These are phyloP conservation scores for Prunus mira DNA, from an alignment of 306 rosid genomes.

Conservation along the genomic window DNA sequence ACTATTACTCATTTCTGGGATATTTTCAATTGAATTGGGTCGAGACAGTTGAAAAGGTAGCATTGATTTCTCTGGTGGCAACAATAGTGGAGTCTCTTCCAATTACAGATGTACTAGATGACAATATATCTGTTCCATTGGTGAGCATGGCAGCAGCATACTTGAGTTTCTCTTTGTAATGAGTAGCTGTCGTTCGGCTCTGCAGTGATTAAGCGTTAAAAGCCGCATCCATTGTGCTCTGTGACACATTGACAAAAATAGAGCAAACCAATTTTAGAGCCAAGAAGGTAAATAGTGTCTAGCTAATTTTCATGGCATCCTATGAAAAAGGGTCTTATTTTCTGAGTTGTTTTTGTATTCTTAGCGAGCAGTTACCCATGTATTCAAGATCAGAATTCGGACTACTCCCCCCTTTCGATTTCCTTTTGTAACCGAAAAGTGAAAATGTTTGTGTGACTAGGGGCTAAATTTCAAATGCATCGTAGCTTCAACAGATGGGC, in stretches of 20 bases:
- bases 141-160: conserved; percentile 60
- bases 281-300: not conserved
- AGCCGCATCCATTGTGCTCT: not conserved
- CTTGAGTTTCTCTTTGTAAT: conserved; percentile 27
- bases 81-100: conserved; percentile 86
- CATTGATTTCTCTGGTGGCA: conserved; percentile 66
- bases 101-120: conserved; percentile 56
- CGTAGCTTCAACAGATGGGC: too few relatives aligned
- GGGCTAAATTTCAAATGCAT: too few relatives aligned
- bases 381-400: too few relatives aligned
- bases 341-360: too few relatives aligned
- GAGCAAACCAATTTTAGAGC: not conserved
- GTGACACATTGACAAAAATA: not conserved
- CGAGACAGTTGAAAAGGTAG: conserved; percentile 50
- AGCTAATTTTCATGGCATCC: not conserved
- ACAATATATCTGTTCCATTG: conserved; percentile 88
- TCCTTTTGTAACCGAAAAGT: too few relatives aligned
- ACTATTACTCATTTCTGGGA: conserved; percentile 67
- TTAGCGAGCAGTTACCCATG: too few relatives aligned
- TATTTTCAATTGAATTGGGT: conserved; percentile 59
- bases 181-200: not conserved
- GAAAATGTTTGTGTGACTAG: too few relatives aligned
- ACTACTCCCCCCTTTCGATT: too few relatives aligned
- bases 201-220: not conserved
- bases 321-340: too few relatives aligned